Base-by-base conservation (phyloP, 192 early-diverging fungal genomes). In the Chytriomyces hyalinus region DNA sequence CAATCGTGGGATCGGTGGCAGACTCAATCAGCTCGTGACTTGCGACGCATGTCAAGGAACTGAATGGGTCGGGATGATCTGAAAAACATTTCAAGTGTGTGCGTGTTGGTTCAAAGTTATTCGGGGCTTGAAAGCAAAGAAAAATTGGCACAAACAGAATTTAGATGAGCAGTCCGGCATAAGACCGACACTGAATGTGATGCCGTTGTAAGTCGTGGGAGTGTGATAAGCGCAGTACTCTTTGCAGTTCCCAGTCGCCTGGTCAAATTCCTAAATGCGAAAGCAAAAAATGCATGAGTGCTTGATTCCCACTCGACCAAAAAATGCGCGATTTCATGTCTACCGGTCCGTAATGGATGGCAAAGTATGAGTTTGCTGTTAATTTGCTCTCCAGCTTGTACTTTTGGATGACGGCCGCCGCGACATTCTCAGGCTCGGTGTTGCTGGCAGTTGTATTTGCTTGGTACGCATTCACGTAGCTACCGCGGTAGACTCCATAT, bases 121-220 rank as follows among this genome's bases (percentile, higher is more conserved):
- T 57, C 20, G 0, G 3, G 4, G 13, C 20, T 57, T 57, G 53
- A n/a, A 57, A 57, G 20, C 53, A n/a, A 57, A 57, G 3, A 57
- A 57, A 36, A 26, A 26, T 2, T 36, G 36, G 4, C 36, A 36
- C 53, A n/a, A 13, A 57, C 53, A 57, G 5, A 13, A 57, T 57
- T 13, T 57, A n/a, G 53, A n/a, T 57, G 53, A 57, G 53, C 53
- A 57, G 15, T 57, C 53, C 53, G 53, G 53, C 13, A 57, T 57
- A 13, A 57, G 13, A n/a, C 53, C 53, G 13, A 57, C 20, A 13
- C 15, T 57, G 15, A 57, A 20, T 57, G 15, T 57, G 15, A n/a
- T 13, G 15, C 53, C 53, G 4, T 13, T 57, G 3, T 13, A 57
- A 20, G 20, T 57, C 53, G 20, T 57, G 3, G 13, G 53, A 57